phyloP scores from a whole-genome alignment of 2,329 filamentous ascomycete species.

The Macroventuria anomochaeta region DNA sequence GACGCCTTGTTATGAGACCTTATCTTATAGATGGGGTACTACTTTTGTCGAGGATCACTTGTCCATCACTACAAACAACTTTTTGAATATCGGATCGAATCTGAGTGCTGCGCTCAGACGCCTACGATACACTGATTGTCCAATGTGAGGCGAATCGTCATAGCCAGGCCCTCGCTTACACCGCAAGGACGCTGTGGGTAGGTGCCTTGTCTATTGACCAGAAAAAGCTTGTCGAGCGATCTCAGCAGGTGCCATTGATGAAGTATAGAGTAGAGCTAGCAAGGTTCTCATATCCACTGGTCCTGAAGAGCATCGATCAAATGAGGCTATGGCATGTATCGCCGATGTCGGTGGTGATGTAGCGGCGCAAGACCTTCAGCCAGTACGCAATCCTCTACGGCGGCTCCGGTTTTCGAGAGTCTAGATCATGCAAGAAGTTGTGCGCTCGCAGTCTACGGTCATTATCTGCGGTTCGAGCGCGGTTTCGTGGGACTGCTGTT shows the following conservation, averaged over 20 bases:
- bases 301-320: neutral
- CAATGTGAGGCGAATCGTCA: neutral
- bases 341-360: neutral
- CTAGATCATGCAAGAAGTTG: neutral
- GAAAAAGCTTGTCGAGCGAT: neutral
- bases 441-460: neutral
- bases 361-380: too few relatives aligned
- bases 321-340: neutral
- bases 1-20: neutral
- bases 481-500: neutral
- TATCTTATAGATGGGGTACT: neutral
- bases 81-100: neutral
- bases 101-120: neutral
- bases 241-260: neutral
- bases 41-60: neutral
- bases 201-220: neutral
- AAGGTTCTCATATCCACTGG: neutral
- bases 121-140: neutral
- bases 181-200: neutral
- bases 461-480: neutral
- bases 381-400: neutral
- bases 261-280: neutral
- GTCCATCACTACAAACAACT: neutral
- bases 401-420: neutral
- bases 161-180: neutral